Evolutionary conservation across 495 filamentous ascomycete species (phyloP), one percentile per base, ranked within the genome.

Genomic region (Massariosphaeria phaeospora): DNA sequence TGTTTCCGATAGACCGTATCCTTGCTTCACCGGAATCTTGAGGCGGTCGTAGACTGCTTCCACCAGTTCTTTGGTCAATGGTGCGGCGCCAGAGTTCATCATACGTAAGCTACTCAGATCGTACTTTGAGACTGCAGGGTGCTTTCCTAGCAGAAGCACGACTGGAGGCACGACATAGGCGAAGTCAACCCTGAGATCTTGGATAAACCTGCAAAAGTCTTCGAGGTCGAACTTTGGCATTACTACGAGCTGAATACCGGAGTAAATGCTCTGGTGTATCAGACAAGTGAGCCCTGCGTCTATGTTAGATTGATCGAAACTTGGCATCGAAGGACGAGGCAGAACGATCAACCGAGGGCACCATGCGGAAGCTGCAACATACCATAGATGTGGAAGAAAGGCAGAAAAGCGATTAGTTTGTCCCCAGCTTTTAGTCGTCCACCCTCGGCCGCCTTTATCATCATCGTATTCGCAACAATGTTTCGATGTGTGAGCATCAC

Each of bases 301-400:
- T 4, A 20, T 45, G 39, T 64, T 57, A 55, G 49, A 35, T 18
- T 31, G 38, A 24, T 48, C 17, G 8, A 29, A 2, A 7, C 25
- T n/a, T 43, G 25, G 24, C 20, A 12, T 36, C 45, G 54, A 42
- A 66, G 36, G 13, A 6, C 2, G 20, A 5, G 20, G 25, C 2
- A n/a, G 27, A 11, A 18, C 20, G 30, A 8, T n/a, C n/a, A n/a
- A n/a, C 8, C 8, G 8, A 33, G 30, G 30, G 30, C n/a, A 33
- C 7, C n/a, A 33, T 33, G 30, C 8, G 30, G 24, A 17, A 44
- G 6, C 11, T 8, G 24, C 15, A 25, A 59, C 70, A 67, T 62
- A 68, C 86, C 88, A 62, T 96, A 97, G 54, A 84, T 93, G 69
- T 97, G 91, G 71, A 90, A 96, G 66, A 98, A 96, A 0, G 93